Evolutionary conservation across 305 asterid genomes (phyloP), one percentile per base, ranked within the genome.

Genomic region (Plantago coronopus): DNA sequence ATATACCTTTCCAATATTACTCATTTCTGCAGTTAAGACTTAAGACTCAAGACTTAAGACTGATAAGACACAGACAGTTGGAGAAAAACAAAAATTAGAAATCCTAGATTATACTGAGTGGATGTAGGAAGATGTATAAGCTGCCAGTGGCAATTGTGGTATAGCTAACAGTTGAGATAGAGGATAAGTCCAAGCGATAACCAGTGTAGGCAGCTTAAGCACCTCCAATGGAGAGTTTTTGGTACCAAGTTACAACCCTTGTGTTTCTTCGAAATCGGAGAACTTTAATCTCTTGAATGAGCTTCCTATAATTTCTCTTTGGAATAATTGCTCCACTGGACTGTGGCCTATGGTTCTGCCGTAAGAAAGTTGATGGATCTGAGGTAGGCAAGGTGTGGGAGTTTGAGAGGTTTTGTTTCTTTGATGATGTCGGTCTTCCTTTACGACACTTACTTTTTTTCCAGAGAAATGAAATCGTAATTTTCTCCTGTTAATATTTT

Each of bases 401-500:
- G 43, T 11, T 38, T 0, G 12, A 10, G 43, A 38, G 12, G 43
- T 38, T 38, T 38, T 3, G 12, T 38, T 15, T 38, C 12, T 10
- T 38, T 38, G 43, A 38, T 38, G 15, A 38, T 2, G 9, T 34
- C 42, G 9, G 12, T 38, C 43, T 38, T 38, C 15, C 43, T 38
- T 38, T 11, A 14, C 13, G 3, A 38, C 43, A 38, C 43, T 10
- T 38, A 10, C 3, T 38, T 38, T 8, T 38, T 27, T 27, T 3
- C 7, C 22, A 4, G 37, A 51, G 27, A 51, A n/a, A 14, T 50
- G n/a, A n/a, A n/a, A 7, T 34, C 42, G 9, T 10, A 34, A 7
- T 34, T 34, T 38, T 38, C 43, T 37, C 10, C 44, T 38, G 31
- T 61, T 44, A 44, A 31, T 51, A 59, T 48, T 56, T 61, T 13